phyloP scores from a whole-genome alignment of 345 rosid genomes.

The Triadica sebifera region DNA sequence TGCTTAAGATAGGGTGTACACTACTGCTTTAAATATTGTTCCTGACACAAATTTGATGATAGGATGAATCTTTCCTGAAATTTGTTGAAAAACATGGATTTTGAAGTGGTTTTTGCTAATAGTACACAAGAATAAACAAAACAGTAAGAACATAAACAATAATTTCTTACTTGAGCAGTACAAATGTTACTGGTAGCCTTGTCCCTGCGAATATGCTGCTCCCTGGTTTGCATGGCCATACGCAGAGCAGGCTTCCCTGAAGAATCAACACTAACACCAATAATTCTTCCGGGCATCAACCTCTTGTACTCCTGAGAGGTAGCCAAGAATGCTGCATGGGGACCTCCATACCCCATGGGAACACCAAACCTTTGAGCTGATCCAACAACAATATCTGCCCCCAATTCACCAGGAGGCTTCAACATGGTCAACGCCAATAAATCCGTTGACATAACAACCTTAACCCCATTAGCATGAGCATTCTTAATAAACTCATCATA shows the following conservation, averaged over 20 bases:
- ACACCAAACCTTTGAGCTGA: slow-evolving; percentile 97
- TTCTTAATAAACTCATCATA: slow-evolving; percentile 80
- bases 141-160: slow-evolving; percentile 9
- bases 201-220: slow-evolving; percentile 97
- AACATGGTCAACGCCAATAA: slow-evolving; percentile 84
- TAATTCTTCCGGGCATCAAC: slow-evolving; percentile 97
- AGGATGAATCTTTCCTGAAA: background rate
- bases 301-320: slow-evolving; percentile 98
- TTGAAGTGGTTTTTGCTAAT: background rate
- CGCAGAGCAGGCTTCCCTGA: slow-evolving; percentile 90
- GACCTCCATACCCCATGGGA: slow-evolving; percentile 99
- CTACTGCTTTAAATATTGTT: background rate
- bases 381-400: slow-evolving; percentile 93
- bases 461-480: slow-evolving; percentile 88
- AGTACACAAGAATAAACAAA: background rate
- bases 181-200: slow-evolving; percentile 99
- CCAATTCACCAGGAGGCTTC: slow-evolving; percentile 97
- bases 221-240: slow-evolving; percentile 99
- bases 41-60: background rate
- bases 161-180: slow-evolving; percentile 85
- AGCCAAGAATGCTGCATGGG: slow-evolving; percentile 96
- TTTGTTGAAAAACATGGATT: slow-evolving; percentile 1
- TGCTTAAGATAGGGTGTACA: slow-evolving; percentile 2
- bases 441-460: slow-evolving; percentile 97
- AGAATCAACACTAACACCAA: slow-evolving; percentile 94